Percentiles rank a stretch among this genome's conserved stretches.
These are phyloP conservation scores for Chrysoporthe cubensis DNA, from an alignment of 2,329 filamentous ascomycete genomes.

Conservation along the genomic window DNA sequence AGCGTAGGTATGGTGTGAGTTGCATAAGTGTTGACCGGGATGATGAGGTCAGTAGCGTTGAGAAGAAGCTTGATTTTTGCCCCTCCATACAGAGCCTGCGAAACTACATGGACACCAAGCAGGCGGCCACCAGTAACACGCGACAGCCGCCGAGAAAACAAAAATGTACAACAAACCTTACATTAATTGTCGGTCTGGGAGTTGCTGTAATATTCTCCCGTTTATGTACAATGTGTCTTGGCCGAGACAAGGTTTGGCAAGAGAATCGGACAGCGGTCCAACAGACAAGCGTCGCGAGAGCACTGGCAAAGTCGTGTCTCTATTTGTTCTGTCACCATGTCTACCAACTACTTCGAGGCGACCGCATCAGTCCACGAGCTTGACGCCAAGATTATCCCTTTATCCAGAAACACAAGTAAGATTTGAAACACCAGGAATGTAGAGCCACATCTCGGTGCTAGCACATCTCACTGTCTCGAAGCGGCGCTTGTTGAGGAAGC, in stretches of 20 bases:
- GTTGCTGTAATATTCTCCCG: neutral
- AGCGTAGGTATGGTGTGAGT: slow-evolving; percentile 2
- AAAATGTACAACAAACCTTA: neutral
- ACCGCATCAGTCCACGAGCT: neutral
- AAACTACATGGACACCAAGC: slow-evolving; percentile 20
- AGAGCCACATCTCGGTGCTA: slow-evolving; percentile 14
- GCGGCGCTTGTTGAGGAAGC: slow-evolving; percentile 23
- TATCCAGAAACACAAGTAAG: slow-evolving; percentile 5
- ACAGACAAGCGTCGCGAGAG: neutral
- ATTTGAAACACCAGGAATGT: slow-evolving; percentile 3
- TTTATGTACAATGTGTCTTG: neutral
- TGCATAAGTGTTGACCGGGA: neutral
- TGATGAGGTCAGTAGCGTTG: slow-evolving; percentile 25
- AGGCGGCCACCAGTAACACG: slow-evolving; percentile 5
- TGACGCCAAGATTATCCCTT: slow-evolving; percentile 5
- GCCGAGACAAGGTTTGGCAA: neutral
- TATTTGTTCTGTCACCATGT: slow-evolving; percentile 1
- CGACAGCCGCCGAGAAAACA: neutral
- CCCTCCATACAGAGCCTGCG: slow-evolving; percentile 12
- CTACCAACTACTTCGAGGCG: neutral
- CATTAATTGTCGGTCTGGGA: neutral
- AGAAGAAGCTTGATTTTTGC: slow-evolving; percentile 17
- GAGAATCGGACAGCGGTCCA: neutral
- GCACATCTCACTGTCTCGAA: slow-evolving; percentile 28
- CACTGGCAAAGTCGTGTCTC: neutral